phyloP scores from a whole-genome alignment of 2,329 filamentous ascomycete species.

The Trichoderma simmonsii region DNA sequence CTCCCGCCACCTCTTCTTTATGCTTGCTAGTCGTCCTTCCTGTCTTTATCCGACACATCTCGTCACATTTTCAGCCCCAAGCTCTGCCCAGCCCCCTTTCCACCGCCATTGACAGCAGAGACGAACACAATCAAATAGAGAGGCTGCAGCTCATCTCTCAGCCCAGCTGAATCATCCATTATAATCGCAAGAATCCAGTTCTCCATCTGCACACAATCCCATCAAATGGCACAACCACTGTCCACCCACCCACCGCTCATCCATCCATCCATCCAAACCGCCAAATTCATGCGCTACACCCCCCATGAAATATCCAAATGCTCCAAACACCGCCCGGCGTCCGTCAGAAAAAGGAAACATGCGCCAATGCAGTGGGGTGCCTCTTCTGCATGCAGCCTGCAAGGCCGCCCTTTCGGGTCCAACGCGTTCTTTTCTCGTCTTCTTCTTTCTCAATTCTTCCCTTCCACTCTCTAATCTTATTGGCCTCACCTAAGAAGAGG shows the following conservation, averaged over 20 bases:
- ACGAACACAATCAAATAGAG: neutral
- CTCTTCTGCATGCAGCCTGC: constrained; percentile 13
- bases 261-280: neutral
- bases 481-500: neutral
- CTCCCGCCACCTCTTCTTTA: neutral
- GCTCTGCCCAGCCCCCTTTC: neutral
- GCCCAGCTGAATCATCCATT: neutral
- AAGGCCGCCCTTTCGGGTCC: neutral
- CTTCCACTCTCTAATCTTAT: neutral
- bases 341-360: constrained; percentile 11
- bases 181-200: too few relatives aligned
- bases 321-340: neutral
- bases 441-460: neutral
- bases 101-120: neutral
- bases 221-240: neutral
- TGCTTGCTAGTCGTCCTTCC: neutral
- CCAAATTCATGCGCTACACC: neutral
- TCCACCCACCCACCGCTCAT: too few relatives aligned
- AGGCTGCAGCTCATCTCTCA: constrained; percentile 4
- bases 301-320: neutral
- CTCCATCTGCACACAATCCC: neutral
- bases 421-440: neutral
- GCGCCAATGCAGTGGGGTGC: neutral
- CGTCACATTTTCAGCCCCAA: neutral
- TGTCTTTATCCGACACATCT: neutral